Evolutionary conservation across 176 grass and related monocot genomes (phyloP), one percentile per base, ranked within the genome.

Genomic region (Carex parvula): DNA sequence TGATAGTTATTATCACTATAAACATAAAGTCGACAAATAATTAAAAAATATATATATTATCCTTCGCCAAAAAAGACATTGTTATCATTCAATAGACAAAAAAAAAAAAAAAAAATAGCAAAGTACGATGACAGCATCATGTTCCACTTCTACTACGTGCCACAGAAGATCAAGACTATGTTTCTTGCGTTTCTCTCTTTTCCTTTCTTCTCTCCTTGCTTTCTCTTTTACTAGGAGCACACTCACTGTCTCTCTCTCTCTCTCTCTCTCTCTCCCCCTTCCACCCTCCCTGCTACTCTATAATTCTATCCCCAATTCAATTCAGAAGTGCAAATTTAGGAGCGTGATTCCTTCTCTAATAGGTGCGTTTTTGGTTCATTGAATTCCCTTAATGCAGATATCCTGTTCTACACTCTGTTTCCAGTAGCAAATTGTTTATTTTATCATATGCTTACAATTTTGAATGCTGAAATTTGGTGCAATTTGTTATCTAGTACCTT

Each of bases 201-300:
- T 35, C 42, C 67, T 79, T 68, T 82, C 80, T 82, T 82, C 60
- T 82, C 32, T 63, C 33, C 20, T 68, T 82, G 35, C 80, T 62
- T 21, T 81, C 63, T 67, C n/a, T 62, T 82, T 82, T 82, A 82
- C 58, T 67, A 82, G 61, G 22, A 67, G 61, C 52, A 5, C 29
- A 16, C 12, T 4, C 32, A 41, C 78, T 63, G 7, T 44, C 42
- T 37, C 77, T 79, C 11, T 79, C 22, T 14, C 32, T 61, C 78
- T 63, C 42, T 44, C 42, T 37, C 77, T 79, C 11, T 79, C 22
- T 14, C 74, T 33, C 4, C 6, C 73, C 16, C 32, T 33, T 8
- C 33, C 79, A 65, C 37, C 8, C 15, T 39, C 35, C 20, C 17
- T n/a, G 3, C 63, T 82, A 32, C 10, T 64, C n/a, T 81, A n/a